Conservation (phyloP, 495 filamentous ascomycete genomes). For the Trichoderma reesei region DNA sequence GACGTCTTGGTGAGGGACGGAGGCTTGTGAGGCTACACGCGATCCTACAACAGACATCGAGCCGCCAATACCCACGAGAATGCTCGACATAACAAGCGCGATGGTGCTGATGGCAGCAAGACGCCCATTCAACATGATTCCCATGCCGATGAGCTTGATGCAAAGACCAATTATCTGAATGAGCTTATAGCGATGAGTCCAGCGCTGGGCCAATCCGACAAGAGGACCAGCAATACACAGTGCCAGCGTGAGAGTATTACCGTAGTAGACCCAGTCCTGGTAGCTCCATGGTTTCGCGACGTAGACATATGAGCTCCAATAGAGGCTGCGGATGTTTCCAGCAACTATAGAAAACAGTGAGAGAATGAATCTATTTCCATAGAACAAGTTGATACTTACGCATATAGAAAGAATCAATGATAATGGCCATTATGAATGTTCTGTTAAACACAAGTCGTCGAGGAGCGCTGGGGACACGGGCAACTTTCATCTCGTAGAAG, state of each 20-base stretch:
- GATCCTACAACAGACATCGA: constrained; percentile 2
- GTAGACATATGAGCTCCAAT: neutral
- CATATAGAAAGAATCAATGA: constrained; percentile 8
- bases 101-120: neutral
- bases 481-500: constrained; percentile 42
- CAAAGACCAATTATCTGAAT: neutral
- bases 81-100: neutral
- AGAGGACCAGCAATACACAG: neutral
- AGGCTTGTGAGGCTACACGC: constrained; percentile 2
- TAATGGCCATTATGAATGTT: constrained; percentile 7
- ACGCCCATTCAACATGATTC: neutral
- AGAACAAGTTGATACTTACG: neutral
- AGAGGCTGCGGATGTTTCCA: constrained; percentile 1
- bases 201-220: neutral
- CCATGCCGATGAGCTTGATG: neutral
- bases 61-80: neutral
- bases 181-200: constrained; percentile 2
- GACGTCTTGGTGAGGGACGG: constrained; percentile 5
- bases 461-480: constrained; percentile 7
- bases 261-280: neutral
- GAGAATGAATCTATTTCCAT: neutral
- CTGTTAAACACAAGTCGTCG: constrained; percentile 8
- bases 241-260: neutral
- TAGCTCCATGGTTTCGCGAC: neutral
- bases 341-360: neutral